Base-by-base conservation (phyloP, 1,284 basidiomycete genomes). In the Athelia psychrophila region DNA sequence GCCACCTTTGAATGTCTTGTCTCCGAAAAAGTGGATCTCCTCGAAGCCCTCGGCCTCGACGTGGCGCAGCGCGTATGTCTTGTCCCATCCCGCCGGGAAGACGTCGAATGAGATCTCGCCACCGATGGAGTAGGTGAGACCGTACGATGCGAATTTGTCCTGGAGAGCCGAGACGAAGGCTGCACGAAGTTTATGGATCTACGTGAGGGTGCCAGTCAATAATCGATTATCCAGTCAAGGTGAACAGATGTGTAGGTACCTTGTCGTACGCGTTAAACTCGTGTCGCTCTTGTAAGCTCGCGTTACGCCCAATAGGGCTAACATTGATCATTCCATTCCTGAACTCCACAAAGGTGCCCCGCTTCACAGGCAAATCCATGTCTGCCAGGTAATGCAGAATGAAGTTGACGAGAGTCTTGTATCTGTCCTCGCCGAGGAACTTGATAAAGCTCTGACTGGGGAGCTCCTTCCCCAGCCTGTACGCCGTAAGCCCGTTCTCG, bases 291-390 rank as follows among this genome's bases (percentile, higher is more conserved):
- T 13, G 88, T 95, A 63, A 6, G 13, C 6, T 30, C 13, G 95
- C 95, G 64, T 98, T 98, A 60, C 96, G 86, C 16, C 96, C 96
- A 40, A 99, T 87, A 3, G 96, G 97, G 60, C 90, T 95, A 56
- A 99, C 86, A 67, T 99, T 99, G 72, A 99, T 81, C 96, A 99
- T 99, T 23, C 96, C 97, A 56, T 89, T 93, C 51, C 96, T 81
- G 76, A 96, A 98, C 71, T 99, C 96, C 58, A 99, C 75, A 66
- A 98, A 98, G 3, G 95, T 98, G 47, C 95, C 95, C 95, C 97
- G 83, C 77, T 98, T 99, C 70, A 99, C 87, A 2, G 96, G 95
- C 52, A 97, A 77, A 60, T 98, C 95, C 56, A 96, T 62, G 66
- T 98, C 93, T 20, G 93, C 89, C 57, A 99, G 74, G 71, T 98